A percentile compares a stretch with the other conserved stretches of the same genome.
phyloP scores from a whole-genome alignment of 305 asterid species.

The Fraxinus platypoda region DNA sequence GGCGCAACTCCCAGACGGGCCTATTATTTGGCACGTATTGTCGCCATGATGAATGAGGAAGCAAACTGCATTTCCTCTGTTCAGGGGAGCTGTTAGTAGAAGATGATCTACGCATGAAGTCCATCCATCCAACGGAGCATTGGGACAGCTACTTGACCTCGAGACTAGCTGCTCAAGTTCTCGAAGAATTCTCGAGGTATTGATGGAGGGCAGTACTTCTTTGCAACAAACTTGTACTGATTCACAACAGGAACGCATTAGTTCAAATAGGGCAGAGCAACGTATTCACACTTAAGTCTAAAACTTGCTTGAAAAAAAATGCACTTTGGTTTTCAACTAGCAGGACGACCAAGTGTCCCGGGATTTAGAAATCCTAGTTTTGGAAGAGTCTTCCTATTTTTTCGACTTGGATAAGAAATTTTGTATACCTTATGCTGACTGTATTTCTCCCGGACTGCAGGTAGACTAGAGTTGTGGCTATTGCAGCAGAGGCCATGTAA shows the following conservation, averaged over 20 bases:
- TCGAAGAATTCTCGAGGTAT: background rate
- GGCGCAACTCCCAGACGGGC: background rate
- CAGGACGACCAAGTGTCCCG: no score
- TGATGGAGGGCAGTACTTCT: background rate
- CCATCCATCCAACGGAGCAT: background rate
- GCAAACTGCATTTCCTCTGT: background rate
- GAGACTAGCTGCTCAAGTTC: background rate
- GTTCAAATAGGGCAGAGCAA: background rate
- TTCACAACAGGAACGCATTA: background rate
- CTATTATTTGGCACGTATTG: background rate
- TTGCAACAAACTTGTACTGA: background rate
- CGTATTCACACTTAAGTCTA: background rate
- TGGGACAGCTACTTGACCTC: background rate
- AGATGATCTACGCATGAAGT: background rate
- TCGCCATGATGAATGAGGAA: background rate
- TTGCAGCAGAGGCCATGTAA: conserved; percentile 36
- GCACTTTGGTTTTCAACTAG: no score
- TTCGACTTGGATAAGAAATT: background rate
- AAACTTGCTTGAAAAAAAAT: background rate
- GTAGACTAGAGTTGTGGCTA: conserved; percentile 36
- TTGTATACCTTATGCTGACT: conserved; percentile 38
- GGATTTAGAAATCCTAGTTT: background rate
- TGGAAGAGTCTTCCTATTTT: background rate
- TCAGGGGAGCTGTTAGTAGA: background rate
- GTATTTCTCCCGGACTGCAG: conserved; percentile 52